phyloP scores from a whole-genome alignment of 1,139 yeast species.

The Geotrichum citri-aurantii region DNA sequence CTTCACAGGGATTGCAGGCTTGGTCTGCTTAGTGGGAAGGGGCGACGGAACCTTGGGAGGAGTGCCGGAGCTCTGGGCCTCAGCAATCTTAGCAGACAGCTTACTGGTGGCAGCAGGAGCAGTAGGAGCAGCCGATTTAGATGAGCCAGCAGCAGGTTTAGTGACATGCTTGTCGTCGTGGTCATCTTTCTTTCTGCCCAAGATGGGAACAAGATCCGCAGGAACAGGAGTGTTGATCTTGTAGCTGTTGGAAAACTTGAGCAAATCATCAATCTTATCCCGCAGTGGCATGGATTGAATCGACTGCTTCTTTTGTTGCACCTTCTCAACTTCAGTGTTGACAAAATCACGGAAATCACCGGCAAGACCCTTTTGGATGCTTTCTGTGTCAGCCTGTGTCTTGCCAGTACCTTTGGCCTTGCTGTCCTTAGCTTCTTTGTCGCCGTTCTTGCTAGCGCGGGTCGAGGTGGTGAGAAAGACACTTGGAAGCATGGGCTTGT shows the following conservation, averaged over 20 bases:
- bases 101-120: conserved; percentile 17
- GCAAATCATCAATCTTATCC: conserved; percentile 57
- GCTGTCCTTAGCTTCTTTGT: conserved; percentile 4
- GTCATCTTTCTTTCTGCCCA: conserved; percentile 54
- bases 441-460: conserved; percentile 9
- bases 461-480: conserved; percentile 16
- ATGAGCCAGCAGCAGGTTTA: neutral
- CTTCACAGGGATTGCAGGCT: conserved; percentile 12
- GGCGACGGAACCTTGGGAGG: conserved; percentile 18
- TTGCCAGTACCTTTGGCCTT: conserved; percentile 11
- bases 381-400: conserved; percentile 14
- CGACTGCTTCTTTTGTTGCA: conserved; percentile 31
- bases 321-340: conserved; percentile 31
- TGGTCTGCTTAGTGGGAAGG: conserved; percentile 11
- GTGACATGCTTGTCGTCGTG: neutral
- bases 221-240: conserved; percentile 57
- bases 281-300: conserved; percentile 42
- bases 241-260: conserved; percentile 76
- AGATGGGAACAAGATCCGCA: conserved; percentile 66
- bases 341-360: conserved; percentile 37
- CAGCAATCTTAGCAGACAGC: conserved; percentile 12
- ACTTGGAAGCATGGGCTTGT: conserved; percentile 18
- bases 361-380: conserved; percentile 32
- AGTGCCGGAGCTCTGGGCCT: conserved; percentile 12
- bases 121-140: conserved; percentile 4